Conservation (phyloP, 2,329 filamentous ascomycete genomes). For the Epichloe aotearoae region DNA sequence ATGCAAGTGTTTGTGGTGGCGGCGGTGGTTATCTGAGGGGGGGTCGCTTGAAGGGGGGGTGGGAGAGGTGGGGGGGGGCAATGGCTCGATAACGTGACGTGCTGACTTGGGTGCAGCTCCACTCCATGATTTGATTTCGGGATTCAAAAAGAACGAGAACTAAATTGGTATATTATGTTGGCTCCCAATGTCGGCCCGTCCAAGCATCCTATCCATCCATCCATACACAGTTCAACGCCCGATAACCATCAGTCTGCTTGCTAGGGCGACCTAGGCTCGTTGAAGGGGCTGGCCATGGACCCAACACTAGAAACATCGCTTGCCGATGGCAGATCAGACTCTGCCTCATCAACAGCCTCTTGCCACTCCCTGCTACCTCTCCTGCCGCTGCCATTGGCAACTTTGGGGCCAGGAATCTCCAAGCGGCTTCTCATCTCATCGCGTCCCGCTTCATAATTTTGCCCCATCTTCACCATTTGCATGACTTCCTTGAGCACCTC, state of each 20-base stretch:
- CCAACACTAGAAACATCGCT: constrained; percentile 25
- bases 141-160: too few relatives aligned
- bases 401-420: constrained; percentile 18
- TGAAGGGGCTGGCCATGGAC: constrained; percentile 18
- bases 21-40: background rate
- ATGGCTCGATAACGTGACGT: constrained; percentile 6
- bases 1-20: constrained; percentile 1
- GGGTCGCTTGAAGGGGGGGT: too few relatives aligned
- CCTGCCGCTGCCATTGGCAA: constrained; percentile 17
- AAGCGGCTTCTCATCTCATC: constrained; percentile 18
- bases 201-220: background rate
- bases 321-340: constrained; percentile 23
- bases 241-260: background rate
- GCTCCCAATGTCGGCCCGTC: too few relatives aligned
- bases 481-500: constrained; percentile 64
- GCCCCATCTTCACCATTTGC: constrained; percentile 39
- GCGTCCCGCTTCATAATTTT: constrained; percentile 17
- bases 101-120: background rate
- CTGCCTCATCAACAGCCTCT: constrained; percentile 15
- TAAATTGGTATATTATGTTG: too few relatives aligned
- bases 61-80: too few relatives aligned
- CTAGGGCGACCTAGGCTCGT: constrained; percentile 4
- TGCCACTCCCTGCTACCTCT: constrained; percentile 19
- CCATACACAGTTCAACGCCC: background rate
- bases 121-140: too few relatives aligned